Base-by-base conservation (phyloP, 345 rosid genomes). In the Erucastrum elatum region DNA sequence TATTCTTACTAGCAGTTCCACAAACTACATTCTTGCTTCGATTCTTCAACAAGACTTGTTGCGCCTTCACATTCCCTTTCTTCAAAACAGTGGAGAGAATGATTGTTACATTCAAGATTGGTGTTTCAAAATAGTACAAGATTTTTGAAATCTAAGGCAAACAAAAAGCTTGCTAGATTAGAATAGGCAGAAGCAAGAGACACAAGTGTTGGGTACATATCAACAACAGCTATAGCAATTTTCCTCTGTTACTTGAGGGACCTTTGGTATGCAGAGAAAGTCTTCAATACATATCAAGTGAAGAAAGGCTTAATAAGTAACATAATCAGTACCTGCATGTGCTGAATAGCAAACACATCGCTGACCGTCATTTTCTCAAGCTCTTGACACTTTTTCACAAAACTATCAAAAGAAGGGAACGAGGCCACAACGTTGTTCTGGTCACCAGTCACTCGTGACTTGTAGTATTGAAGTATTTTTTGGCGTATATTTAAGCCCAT, bases 291-390 rank as follows among this genome's bases (percentile, higher is more conserved):
- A 9, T 41, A 10, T 41, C 49, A 44, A 44, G 1, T 15, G 3
- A 11, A 44, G 53, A 66, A 26, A 63, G 35, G 68, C 46, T 62
- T 73, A 34, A 39, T 9, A 6, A 61, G 68, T 27, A 60, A 27
- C 34, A 29, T 29, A 72, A 5, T 33, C 26, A 26, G 51, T 86
- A 94, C 98, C 97, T 92, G 97, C 98, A 94, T 92, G 69, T 92
- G 95, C 86, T 92, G 97, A 77, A 83, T 85, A 37, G 94, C 89
- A 84, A 94, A 94, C 39, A 92, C 96, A 77, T 92, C 97, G 63
- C 95, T 83, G 61, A 90, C 87, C 33, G 97, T 92, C 88, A 92
- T 77, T 85, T 87, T 92, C 27, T 90, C 94, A 34, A 87, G 85
- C 30, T 92, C 97, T 81, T 88, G 85, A 82, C 94, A 92, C 77